Conservation (phyloP, 352 stramenopile genomes). For the Globisporangium okanoganense region DNA sequence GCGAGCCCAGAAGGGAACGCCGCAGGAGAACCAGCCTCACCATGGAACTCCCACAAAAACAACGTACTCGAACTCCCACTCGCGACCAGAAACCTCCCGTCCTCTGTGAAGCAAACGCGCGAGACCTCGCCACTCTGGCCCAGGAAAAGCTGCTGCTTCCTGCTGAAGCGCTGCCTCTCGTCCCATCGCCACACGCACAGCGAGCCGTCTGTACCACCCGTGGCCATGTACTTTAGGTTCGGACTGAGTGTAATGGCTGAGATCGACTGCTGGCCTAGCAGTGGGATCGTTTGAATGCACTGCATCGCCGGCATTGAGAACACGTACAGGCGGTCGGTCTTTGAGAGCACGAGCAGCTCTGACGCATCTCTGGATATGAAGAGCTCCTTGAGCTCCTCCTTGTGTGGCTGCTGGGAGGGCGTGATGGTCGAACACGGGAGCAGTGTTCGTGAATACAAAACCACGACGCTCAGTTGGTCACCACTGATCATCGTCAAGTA, state of each 20-base stretch:
- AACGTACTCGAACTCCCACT: constrained; percentile 39
- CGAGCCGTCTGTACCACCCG: constrained; percentile 48
- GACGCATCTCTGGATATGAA: constrained; percentile 44
- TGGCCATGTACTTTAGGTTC: constrained; percentile 67
- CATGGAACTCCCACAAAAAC: constrained; percentile 63
- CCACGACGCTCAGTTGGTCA: constrained; percentile 26
- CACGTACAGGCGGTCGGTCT: constrained; percentile 45
- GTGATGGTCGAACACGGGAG: constrained; percentile 32
- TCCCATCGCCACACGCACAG: constrained; percentile 64
- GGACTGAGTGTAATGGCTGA: constrained; percentile 39
- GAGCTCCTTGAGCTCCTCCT: constrained; percentile 30
- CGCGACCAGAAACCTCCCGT: constrained; percentile 36
- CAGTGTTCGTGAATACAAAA: constrained; percentile 37
- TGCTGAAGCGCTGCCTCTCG: constrained; percentile 35
- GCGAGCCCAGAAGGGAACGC: too few relatives aligned
- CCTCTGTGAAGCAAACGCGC: constrained; percentile 35
- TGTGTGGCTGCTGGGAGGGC: constrained; percentile 15
- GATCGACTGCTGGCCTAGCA: constrained; percentile 54
- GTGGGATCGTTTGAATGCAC: constrained; percentile 47
- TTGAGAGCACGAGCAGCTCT: constrained; percentile 49
- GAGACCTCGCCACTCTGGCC: constrained; percentile 35
- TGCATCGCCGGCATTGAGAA: constrained; percentile 34
- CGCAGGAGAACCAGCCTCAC: constrained; percentile 15
- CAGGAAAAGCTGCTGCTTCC: constrained; percentile 60
- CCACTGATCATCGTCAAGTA: constrained; percentile 30